phyloP scores from a whole-genome alignment of 225 moss, liverwort and hornwort genomes.

The Asterella californica region DNA sequence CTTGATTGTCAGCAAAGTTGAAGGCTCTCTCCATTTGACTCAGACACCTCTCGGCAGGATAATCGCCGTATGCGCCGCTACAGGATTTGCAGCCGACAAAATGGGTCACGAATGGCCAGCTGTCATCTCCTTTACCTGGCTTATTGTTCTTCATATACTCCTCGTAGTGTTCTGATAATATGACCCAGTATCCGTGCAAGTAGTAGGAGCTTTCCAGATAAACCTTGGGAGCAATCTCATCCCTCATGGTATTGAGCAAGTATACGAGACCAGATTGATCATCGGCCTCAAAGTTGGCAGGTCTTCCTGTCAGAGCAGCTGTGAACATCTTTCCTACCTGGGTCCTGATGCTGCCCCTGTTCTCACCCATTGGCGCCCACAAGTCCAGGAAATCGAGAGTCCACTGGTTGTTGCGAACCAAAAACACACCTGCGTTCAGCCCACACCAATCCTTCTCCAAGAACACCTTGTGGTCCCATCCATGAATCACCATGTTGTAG shows the following conservation, averaged over 20 bases:
- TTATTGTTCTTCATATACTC: constrained; percentile 29
- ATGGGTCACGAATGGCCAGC: constrained; percentile 44
- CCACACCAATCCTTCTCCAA: constrained; percentile 44
- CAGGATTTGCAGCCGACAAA: constrained; percentile 46
- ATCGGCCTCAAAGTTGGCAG: constrained; percentile 29
- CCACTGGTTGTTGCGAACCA: constrained; percentile 43
- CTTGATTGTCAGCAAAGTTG: constrained; percentile 48
- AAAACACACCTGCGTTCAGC: constrained; percentile 40
- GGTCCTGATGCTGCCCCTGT: constrained; percentile 25
- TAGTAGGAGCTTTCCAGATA: constrained; percentile 37
- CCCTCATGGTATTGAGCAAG: constrained; percentile 28
- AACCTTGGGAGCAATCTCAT: constrained; percentile 27
- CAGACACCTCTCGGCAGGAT: constrained; percentile 23
- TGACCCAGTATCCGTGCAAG: constrained; percentile 45
- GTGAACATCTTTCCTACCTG: constrained; percentile 33
- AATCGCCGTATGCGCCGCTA: constrained; percentile 31
- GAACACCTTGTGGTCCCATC: constrained; percentile 36
- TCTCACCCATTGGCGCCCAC: constrained; percentile 47
- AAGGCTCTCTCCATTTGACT: constrained; percentile 42
- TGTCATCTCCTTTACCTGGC: constrained; percentile 32
- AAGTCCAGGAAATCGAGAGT: constrained; percentile 38
- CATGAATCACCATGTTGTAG: constrained; percentile 44
- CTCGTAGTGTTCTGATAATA: constrained; percentile 39
- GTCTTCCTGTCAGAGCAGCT: constrained; percentile 27
- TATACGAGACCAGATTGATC: constrained; percentile 43